phyloP scores from a whole-genome alignment of 2,329 filamentous ascomycete genomes.

The Neofusicoccum cordaticola region DNA sequence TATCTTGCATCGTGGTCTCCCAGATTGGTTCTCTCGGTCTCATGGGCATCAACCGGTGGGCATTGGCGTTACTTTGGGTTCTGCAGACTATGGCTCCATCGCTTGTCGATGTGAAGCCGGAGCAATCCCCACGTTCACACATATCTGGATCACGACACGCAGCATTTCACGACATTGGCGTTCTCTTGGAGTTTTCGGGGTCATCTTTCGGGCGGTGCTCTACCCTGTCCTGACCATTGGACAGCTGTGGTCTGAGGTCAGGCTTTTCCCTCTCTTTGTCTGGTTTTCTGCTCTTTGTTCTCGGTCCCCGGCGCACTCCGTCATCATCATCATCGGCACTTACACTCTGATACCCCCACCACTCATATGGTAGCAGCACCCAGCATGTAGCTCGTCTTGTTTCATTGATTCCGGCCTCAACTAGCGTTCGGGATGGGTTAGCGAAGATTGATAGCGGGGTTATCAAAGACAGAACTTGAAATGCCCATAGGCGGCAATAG shows the following conservation, averaged over 20 bases:
- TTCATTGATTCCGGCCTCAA: conserved; percentile 13
- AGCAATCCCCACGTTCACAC: conserved; percentile 13
- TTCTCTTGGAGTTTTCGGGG: not conserved
- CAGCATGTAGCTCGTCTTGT: conserved; percentile 15
- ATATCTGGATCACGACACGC: conserved; percentile 12
- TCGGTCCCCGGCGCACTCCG: conserved; percentile 6
- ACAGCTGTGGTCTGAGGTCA: not conserved
- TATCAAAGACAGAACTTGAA: conserved; percentile 8
- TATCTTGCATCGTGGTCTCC: conserved; percentile 3
- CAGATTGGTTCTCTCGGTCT: not conserved
- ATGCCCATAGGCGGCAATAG: conserved; percentile 8
- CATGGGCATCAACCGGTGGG: conserved; percentile 5
- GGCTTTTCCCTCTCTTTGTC: conserved; percentile 12
- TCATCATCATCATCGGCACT: conserved; percentile 12
- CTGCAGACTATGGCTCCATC: conserved; percentile 8
- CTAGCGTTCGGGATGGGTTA: conserved; percentile 14
- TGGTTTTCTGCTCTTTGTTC: not conserved
- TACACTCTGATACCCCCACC: conserved; percentile 17
- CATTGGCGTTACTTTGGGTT: conserved; percentile 13
- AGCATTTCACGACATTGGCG: conserved; percentile 16
- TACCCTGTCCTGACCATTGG: not conserved
- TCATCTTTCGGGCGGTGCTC: not conserved
- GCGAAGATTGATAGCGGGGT: conserved; percentile 8
- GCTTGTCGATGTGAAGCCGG: conserved; percentile 1
- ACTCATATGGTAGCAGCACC: conserved; percentile 14